Evolutionary conservation across 73 alveolate species (phyloP), one percentile per base, ranked within the genome.

Genomic region (Urostyla sp.): DNA sequence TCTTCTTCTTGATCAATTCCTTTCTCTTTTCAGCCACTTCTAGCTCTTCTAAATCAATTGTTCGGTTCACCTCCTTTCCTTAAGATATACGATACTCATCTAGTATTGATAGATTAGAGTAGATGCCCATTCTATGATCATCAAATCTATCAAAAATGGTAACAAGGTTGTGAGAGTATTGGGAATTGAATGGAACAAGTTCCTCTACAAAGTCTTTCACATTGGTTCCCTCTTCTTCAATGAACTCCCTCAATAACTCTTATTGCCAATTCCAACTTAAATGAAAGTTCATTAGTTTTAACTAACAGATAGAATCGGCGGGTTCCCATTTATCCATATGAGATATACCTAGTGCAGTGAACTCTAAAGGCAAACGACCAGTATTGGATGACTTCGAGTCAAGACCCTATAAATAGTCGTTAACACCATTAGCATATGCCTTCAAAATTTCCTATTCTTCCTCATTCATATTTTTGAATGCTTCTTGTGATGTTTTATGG

Each of bases 391-490:
- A 55, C 40, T 48, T 46, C 3, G 72, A 57, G 72, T 31, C 18
- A 4, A 46, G 20, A 40, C 49, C 34, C 24, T 81, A 56, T 5
- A 92, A 88, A 73, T 90, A 90, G 73, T 93, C 92, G 75, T 97
- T 97, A 8, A 97, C 87, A 15, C 99, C 99, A 83, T 89, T 95
- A 40, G 94, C 78, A 88, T 74, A 93, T 0, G 89, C 61, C 35
- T 89, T 84, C 13, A 87, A 35, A 13, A 82, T 34, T 2, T 90
- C 81, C 55, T 53, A 43, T 0, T 83, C 51, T 72, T 93, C 91
- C 37, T 40, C 26, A 63, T 75, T 88, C 20, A 90, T 56, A 50
- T 82, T 79, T 36, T 67, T 82, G 18, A 58, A 61, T 45, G 89
- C 90, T 45, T 85, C 84, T 75, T 77, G 78, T 63, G 98, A 93